Conservation (phyloP, 208 protist genomes). For the Acanthamoeba healyi region DNA sequence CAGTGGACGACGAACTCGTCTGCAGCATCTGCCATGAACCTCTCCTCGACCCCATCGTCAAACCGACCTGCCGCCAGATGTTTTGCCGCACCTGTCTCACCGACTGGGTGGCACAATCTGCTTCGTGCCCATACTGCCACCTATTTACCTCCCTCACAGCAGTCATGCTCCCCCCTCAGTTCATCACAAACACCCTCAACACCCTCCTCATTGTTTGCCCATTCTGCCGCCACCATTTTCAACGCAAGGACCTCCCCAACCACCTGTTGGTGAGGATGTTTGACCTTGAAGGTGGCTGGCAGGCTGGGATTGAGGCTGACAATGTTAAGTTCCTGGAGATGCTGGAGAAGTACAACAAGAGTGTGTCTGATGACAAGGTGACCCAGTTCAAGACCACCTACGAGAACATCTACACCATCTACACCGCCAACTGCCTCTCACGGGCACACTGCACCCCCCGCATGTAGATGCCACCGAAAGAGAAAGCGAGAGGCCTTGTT, state of each 20-base stretch:
- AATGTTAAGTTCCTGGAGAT: slow-evolving; percentile 67
- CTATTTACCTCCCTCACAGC: background rate
- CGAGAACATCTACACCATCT: slow-evolving; percentile 59
- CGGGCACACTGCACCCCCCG: too few species aligned
- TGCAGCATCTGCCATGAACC: slow-evolving; percentile 5
- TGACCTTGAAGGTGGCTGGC: too few species aligned
- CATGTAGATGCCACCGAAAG: too few species aligned
- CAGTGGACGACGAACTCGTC: background rate
- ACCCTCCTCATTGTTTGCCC: background rate
- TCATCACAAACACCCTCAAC: slow-evolving; percentile 9
- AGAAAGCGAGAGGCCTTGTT: too few species aligned
- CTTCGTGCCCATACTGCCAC: background rate
- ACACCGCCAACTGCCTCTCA: slow-evolving; percentile 40
- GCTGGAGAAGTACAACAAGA: slow-evolving; percentile 71
- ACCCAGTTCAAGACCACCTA: slow-evolving; percentile 59
- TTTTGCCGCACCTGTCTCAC: slow-evolving; percentile 12
- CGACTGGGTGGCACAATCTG: background rate
- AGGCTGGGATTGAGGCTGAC: slow-evolving; percentile 66
- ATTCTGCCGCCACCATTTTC: background rate
- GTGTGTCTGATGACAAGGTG: slow-evolving; percentile 48
- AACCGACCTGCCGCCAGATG: slow-evolving; percentile 10
- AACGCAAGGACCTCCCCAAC: background rate
- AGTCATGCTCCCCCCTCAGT: background rate
- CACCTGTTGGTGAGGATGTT: too few species aligned
- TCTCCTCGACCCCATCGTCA: slow-evolving; percentile 15